phyloP scores from a whole-genome alignment of 768 basidiomycete genomes.

The Kockovaella imperatae region DNA sequence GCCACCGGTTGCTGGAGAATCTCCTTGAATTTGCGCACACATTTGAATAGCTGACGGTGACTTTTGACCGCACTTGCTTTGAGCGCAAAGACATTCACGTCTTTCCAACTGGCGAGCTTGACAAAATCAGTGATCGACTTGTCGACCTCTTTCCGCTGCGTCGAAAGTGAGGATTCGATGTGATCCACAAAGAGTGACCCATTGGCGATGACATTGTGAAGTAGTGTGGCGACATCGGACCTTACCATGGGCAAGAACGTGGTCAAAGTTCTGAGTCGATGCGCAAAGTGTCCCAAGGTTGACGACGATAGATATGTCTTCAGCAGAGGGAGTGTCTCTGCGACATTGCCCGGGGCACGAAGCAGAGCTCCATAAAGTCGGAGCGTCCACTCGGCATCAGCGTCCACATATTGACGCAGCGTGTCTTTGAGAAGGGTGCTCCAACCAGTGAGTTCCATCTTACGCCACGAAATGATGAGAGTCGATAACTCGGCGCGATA shows the following conservation, averaged over 20 bases:
- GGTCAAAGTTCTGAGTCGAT: constrained; percentile 59
- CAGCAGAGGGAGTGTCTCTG: constrained; percentile 62
- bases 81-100: constrained; percentile 87
- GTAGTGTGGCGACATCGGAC: constrained; percentile 53
- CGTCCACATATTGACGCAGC: constrained; percentile 46
- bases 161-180: constrained; percentile 51
- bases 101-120: constrained; percentile 97
- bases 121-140: constrained; percentile 75
- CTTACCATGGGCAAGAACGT: constrained; percentile 58
- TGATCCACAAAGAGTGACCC: constrained; percentile 57
- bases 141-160: constrained; percentile 60
- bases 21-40: constrained; percentile 85
- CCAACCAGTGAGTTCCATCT: constrained; percentile 85
- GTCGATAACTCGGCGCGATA: constrained; percentile 60
- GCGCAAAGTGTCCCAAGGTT: constrained; percentile 74
- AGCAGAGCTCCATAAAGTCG: constrained; percentile 71
- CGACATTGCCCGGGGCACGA: constrained; percentile 50
- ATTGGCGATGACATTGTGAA: constrained; percentile 57
- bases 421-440: constrained; percentile 67
- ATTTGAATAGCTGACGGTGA: constrained; percentile 83
- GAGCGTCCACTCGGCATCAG: constrained; percentile 78
- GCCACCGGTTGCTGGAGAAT: constrained; percentile 63
- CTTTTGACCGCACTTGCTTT: constrained; percentile 83
- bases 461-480: constrained; percentile 81
- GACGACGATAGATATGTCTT: constrained; percentile 67